These are phyloP conservation scores for Fusarium mundagurra DNA, from an alignment of 2,329 filamentous ascomycete species.

Conservation along the genomic window DNA sequence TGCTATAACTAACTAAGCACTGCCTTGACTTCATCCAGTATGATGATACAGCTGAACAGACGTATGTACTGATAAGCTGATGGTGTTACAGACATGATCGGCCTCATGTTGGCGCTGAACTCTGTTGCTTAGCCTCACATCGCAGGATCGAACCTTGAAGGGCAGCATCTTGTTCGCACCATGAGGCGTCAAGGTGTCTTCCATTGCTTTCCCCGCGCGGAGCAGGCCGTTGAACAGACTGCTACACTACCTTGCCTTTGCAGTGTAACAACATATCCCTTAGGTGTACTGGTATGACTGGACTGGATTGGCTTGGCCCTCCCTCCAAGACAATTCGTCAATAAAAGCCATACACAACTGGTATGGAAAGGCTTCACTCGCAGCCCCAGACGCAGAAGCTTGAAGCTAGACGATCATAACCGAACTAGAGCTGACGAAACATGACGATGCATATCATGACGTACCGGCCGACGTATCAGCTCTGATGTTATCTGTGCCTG, in stretches of 20 bases:
- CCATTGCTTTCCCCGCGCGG: slow-evolving; percentile 18
- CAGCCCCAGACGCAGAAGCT: slow-evolving; percentile 15
- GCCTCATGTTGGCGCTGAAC: slow-evolving; percentile 32
- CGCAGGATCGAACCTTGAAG: slow-evolving; percentile 32
- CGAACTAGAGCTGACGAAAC: slow-evolving; percentile 35
- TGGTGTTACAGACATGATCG: slow-evolving; percentile 15
- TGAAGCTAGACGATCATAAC: slow-evolving; percentile 32
- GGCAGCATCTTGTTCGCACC: slow-evolving; percentile 21
- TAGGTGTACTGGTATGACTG: not conserved
- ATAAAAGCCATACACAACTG: not conserved
- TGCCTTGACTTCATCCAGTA: not conserved
- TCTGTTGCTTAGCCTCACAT: slow-evolving; percentile 30
- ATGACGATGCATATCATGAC: slow-evolving; percentile 37
- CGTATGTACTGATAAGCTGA: slow-evolving; percentile 1
- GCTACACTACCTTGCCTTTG: not conserved
- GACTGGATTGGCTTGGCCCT: slow-evolving; percentile 1
- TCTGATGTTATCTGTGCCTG: slow-evolving; percentile 16
- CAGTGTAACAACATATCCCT: not conserved
- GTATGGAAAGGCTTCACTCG: slow-evolving; percentile 12
- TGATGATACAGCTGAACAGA: not conserved
- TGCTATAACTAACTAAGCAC: not conserved
- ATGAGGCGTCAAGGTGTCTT: slow-evolving; percentile 10
- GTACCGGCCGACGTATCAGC: slow-evolving; percentile 34
- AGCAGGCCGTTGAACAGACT: slow-evolving; percentile 24
- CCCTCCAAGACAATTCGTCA: not conserved